Conservation (phyloP, 129 eudicot genomes). For the Scalesia atractyloides region DNA sequence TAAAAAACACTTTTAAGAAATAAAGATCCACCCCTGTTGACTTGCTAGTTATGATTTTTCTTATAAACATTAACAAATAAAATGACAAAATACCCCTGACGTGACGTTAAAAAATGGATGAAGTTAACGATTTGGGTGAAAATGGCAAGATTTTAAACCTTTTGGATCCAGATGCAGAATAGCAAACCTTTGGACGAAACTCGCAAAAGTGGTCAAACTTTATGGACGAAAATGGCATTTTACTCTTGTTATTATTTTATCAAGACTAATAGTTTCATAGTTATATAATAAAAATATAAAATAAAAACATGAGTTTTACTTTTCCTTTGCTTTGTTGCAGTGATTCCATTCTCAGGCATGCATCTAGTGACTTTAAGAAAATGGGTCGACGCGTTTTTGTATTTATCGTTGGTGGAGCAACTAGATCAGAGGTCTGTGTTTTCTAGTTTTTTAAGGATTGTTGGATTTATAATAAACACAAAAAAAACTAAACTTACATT, state of each 20-base stretch:
- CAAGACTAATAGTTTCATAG: background rate
- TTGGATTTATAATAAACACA: background rate
- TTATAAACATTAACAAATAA: too few species aligned
- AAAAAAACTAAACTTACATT: slow-evolving; percentile 4
- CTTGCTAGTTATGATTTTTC: too few species aligned
- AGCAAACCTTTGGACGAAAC: too few species aligned
- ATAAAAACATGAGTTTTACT: background rate
- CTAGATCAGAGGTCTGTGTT: slow-evolving; percentile 79
- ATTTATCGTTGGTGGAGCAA: slow-evolving; percentile 89
- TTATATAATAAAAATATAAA: background rate
- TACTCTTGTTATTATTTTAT: background rate
- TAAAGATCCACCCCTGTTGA: too few species aligned
- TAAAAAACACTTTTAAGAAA: too few species aligned
- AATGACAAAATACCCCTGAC: too few species aligned
- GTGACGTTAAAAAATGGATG: too few species aligned
- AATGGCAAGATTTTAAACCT: too few species aligned
- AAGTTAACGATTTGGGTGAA: too few species aligned
- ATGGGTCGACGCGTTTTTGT: slow-evolving; percentile 94
- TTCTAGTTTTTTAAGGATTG: background rate
- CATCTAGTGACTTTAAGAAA: slow-evolving; percentile 83
- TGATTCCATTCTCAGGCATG: slow-evolving; percentile 77
- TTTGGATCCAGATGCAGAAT: too few species aligned
- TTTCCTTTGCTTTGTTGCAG: slow-evolving; percentile 35
- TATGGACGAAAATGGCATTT: too few species aligned
- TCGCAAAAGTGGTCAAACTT: too few species aligned